These are phyloP conservation scores for Rhodotorula paludigena DNA, from an alignment of 768 basidiomycete species.

Conservation along the genomic window DNA sequence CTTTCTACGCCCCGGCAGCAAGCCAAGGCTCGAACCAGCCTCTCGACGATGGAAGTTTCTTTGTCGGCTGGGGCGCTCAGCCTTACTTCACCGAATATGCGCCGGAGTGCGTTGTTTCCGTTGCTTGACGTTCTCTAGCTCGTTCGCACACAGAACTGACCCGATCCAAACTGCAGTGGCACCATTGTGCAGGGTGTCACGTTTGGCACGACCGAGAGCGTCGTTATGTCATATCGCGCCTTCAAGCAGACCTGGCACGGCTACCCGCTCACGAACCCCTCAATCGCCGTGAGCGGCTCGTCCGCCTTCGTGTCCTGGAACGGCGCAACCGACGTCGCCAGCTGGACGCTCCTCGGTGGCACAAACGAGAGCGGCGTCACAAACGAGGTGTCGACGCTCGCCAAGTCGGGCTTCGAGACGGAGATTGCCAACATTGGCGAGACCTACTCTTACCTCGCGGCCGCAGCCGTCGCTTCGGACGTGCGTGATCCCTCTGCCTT, in stretches of 20 bases:
- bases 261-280: neutral
- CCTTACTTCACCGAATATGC: neutral
- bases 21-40: constrained; percentile 2
- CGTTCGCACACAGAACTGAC: too few relatives aligned
- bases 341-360: neutral
- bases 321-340: neutral
- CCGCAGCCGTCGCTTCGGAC: neutral
- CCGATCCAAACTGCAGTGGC: constrained; percentile 13
- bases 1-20: neutral
- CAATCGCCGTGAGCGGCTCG: neutral
- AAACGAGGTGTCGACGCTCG: neutral
- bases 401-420: neutral
- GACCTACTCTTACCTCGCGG: neutral
- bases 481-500: neutral
- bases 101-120: neutral
- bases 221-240: constrained; percentile 32
- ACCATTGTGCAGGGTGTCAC: constrained; percentile 36
- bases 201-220: constrained; percentile 30
- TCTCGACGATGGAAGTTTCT: neutral
- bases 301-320: constrained; percentile 1
- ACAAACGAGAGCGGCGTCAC: too few relatives aligned
- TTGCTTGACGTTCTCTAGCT: too few relatives aligned
- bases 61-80: constrained; percentile 5
- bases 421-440: neutral
- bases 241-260: constrained; percentile 2